These are phyloP conservation scores for Magnusiomyces magnusii DNA, from an alignment of 1,139 yeast species.

Conservation along the genomic window DNA sequence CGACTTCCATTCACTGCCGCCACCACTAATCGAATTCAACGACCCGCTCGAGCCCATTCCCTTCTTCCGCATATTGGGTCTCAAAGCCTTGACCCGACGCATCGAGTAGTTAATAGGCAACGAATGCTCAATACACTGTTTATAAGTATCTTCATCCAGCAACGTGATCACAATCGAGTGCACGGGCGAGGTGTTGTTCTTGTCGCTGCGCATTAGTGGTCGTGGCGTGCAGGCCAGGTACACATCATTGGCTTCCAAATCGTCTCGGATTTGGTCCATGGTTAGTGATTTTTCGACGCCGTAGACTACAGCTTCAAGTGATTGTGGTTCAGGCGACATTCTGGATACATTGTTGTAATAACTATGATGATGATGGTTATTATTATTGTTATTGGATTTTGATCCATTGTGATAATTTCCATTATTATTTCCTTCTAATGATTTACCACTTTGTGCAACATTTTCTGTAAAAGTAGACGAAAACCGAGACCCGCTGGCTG, in stretches of 20 bases:
- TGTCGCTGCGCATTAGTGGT: conserved; percentile 8
- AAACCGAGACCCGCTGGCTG: background rate
- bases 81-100: conserved; percentile 11
- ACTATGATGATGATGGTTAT: background rate
- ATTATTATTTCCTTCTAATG: too few species aligned
- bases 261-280: conserved; percentile 10
- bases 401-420: background rate
- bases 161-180: conserved; percentile 11
- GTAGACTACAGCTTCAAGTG: conserved; percentile 12
- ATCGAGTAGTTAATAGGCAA: conserved; percentile 8
- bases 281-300: conserved; percentile 11
- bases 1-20: background rate
- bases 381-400: background rate
- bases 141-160: conserved; percentile 5
- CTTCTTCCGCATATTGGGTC: background rate
- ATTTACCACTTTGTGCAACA: background rate
- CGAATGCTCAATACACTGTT: conserved; percentile 8
- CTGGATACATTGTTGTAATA: background rate
- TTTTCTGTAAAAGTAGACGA: background rate
- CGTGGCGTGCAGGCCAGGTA: conserved; percentile 10
- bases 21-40: background rate
- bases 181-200: conserved; percentile 2
- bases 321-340: background rate
- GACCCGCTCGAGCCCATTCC: background rate
- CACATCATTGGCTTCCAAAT: conserved; percentile 7